Percentiles rank a stretch among this genome's conserved stretches.
Conservation (phyloP, 2,329 filamentous ascomycete genomes). For the Teratosphaeriaceae sp. region DNA sequence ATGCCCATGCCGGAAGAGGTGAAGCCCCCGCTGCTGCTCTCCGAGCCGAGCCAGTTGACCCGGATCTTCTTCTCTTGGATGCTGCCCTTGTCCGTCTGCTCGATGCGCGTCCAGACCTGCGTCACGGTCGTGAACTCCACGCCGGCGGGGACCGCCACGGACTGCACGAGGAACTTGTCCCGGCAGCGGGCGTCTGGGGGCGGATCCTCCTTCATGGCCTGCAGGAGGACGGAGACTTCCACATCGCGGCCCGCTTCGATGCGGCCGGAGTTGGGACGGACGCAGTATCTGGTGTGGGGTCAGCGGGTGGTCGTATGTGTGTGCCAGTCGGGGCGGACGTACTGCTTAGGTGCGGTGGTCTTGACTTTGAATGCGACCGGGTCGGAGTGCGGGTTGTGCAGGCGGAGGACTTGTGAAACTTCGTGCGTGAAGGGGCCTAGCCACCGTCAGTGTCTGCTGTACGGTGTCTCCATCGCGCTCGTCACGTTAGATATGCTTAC, state of each 20-base stretch:
- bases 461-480: slow-evolving; percentile 30
- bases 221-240: slow-evolving; percentile 93
- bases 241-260: slow-evolving; percentile 87
- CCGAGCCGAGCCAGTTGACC: slow-evolving; percentile 67
- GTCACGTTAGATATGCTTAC: too few species aligned
- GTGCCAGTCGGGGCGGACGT: too few species aligned
- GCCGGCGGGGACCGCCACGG: slow-evolving; percentile 73
- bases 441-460: not conserved
- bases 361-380: slow-evolving; percentile 76
- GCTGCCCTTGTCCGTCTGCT: slow-evolving; percentile 66
- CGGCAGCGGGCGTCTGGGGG: slow-evolving; percentile 80
- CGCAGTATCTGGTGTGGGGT: slow-evolving; percentile 69
- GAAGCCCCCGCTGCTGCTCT: slow-evolving; percentile 41
- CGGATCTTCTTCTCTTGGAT: slow-evolving; percentile 95
- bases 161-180: slow-evolving; percentile 97
- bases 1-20: slow-evolving; percentile 4
- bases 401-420: slow-evolving; percentile 54
- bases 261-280: slow-evolving; percentile 91
- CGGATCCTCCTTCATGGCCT: slow-evolving; percentile 96
- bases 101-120: slow-evolving; percentile 69
- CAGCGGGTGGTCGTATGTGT: too few species aligned
- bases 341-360: slow-evolving; percentile 99
- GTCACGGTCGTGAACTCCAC: slow-evolving; percentile 77
- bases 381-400: slow-evolving; percentile 52
- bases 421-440: slow-evolving; percentile 58